Base-by-base conservation (phyloP, 140 eudicot genomes). In the Erigeron philadelphicus region DNA sequence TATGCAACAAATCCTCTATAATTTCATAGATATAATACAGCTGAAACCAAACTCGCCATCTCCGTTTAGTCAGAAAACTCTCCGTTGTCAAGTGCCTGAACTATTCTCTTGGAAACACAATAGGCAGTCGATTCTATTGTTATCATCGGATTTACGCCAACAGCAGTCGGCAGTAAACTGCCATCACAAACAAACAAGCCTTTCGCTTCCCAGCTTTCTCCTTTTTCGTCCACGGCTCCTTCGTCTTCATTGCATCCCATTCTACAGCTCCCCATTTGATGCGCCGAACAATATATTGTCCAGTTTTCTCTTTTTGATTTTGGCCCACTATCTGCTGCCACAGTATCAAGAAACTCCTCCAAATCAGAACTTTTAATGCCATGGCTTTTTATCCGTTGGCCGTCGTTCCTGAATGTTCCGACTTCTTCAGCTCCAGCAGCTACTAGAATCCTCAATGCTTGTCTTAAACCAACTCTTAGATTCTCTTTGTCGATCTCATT, bases 221-320 rank as follows among this genome's bases (percentile, higher is more conserved):
- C 98, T 5, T 86, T 84, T 46, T 73, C 82, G 78, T 89, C 88
- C 7, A 89, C 90, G 1, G 70, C 90, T 1, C 96, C 87, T 11
- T 86, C 95, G 23, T 71, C 81, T 40, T 84, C 90, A 15, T 19
- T 80, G 45, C 74, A 69, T 4, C 96, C 96, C 90, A 89, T 86
- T 72, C 78, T 78, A 69, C 98, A 93, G 43, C 98, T 93, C 17
- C 96, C 85, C 93, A 93, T 93, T 60, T 93, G 98, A 79, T 93
- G 98, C 0, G 96, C 98, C 8, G 98, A 83, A 46, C 85, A 66
- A 44, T 89, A 93, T 3, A 66, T 3, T 0, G 85, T 82, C 96
- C 96, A 89, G 4, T 86, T n/a, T 61, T 82, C 84, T 5, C 64
- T 79, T 50, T 72, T 71, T 0, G 88, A 78, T 56, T 53, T 82